Conservation (phyloP, 1,284 basidiomycete species). For the Chalciporus sp. region DNA sequence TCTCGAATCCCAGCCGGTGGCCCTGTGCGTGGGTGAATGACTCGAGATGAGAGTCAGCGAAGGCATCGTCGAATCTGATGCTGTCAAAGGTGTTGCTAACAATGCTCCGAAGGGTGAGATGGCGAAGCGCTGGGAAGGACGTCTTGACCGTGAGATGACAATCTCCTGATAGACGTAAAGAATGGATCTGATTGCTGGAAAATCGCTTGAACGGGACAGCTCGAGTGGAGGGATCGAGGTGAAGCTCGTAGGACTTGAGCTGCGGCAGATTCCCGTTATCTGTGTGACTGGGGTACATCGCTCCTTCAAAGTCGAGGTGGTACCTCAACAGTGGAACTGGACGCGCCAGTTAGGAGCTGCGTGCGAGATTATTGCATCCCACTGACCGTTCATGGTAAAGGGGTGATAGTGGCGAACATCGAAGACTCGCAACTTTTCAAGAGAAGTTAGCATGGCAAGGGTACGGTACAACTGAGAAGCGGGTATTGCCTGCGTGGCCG, state of each 20-base stretch:
- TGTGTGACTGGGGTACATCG: conserved; percentile 38
- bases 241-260: conserved; percentile 40
- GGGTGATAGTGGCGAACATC: conserved; percentile 30
- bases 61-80: conserved; percentile 29
- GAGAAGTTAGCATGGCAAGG: conserved; percentile 34
- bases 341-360: conserved; percentile 4
- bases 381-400: conserved; percentile 15
- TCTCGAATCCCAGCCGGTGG: conserved; percentile 40
- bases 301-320: conserved; percentile 40
- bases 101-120: conserved; percentile 37
- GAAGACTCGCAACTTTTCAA: conserved; percentile 42
- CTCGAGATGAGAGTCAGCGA: conserved; percentile 33
- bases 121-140: conserved; percentile 31
- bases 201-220: conserved; percentile 36
- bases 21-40: conserved; percentile 41
- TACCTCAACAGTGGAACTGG: conserved; percentile 24
- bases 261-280: conserved; percentile 8
- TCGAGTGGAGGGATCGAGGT: conserved; percentile 34
- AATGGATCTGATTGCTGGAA: conserved; percentile 25
- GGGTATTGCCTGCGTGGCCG: conserved; percentile 15
- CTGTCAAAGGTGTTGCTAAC: conserved; percentile 42
- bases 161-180: conserved; percentile 41
- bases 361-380: neutral
- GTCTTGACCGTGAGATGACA: conserved; percentile 24
- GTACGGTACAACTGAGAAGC: conserved; percentile 39